Percentiles rank a stretch among this genome's conserved stretches.
Conservation (phyloP, 768 basidiomycete genomes). For the Krasilnikovozyma curviuscula region DNA sequence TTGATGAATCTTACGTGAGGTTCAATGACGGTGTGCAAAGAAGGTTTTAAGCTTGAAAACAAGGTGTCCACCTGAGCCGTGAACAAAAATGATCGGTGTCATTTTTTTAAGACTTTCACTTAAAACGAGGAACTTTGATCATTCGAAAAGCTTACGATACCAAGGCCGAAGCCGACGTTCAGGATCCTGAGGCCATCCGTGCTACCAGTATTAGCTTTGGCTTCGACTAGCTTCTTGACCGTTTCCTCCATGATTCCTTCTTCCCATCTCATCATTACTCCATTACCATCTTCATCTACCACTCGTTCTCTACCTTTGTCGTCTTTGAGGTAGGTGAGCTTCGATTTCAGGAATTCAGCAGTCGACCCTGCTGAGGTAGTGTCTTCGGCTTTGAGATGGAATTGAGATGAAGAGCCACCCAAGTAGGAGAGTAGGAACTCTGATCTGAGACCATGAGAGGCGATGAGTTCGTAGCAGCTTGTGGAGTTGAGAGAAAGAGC, state of each 20-base stretch:
- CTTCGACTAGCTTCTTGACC: conserved; percentile 41
- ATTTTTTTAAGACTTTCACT: not conserved
- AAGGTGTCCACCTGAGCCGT: conserved; percentile 51
- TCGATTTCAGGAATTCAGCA: conserved; percentile 47
- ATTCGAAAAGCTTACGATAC: conserved; percentile 37
- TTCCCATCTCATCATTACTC: conserved; percentile 99
- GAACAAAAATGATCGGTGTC: not conserved
- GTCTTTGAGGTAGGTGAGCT: conserved; percentile 49
- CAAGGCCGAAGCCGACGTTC: conserved; percentile 86
- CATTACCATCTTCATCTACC: conserved; percentile 55
- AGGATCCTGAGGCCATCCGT: conserved; percentile 40
- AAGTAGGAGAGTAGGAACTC: conserved; percentile 47
- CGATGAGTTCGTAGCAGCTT: conserved; percentile 52
- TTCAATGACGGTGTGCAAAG: conserved; percentile 74
- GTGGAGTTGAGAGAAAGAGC: conserved; percentile 67
- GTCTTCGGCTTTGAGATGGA: conserved; percentile 15
- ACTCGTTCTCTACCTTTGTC: conserved; percentile 65
- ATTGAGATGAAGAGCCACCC: conserved; percentile 33
- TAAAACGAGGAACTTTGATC: not conserved
- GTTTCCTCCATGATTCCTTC: conserved; percentile 45
- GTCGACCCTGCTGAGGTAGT: conserved; percentile 25
- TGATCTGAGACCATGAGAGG: conserved; percentile 85
- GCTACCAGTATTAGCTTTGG: conserved; percentile 28
- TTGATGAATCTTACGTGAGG: too few relatives aligned
- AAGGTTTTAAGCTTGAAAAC: conserved; percentile 45